Evolutionary conservation across 208 protist genomes (phyloP).

Genomic region (Leishmania lainsoni): DNA sequence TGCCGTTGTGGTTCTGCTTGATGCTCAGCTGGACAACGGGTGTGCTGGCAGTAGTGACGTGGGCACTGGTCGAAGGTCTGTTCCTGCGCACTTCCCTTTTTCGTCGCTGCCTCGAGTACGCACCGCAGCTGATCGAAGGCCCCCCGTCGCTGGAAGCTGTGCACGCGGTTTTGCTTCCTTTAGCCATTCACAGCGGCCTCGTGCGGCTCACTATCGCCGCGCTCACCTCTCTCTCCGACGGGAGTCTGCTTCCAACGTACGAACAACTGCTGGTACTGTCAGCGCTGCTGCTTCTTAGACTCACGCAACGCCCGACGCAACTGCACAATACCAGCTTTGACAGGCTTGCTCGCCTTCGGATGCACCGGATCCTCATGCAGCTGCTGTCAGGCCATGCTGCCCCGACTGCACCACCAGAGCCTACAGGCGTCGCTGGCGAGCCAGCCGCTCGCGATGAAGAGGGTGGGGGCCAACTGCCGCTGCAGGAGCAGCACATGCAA

Average conservation of each 20-base stretch:
- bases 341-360: background rate
- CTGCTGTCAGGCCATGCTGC: background rate
- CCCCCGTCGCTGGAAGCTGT: background rate
- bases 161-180: constrained; percentile 26
- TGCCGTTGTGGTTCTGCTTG: constrained; percentile 26
- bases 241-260: background rate
- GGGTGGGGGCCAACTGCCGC: background rate
- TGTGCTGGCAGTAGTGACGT: constrained; percentile 1
- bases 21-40: constrained; percentile 20
- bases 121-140: constrained; percentile 13
- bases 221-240: constrained; percentile 8
- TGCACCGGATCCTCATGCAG: background rate
- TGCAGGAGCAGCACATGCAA: background rate
- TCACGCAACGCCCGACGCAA: background rate
- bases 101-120: constrained; percentile 22
- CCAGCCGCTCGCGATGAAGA: background rate
- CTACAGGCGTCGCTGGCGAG: background rate
- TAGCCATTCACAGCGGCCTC: constrained; percentile 13
- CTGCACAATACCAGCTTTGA: background rate
- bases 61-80: constrained; percentile 9
- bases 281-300: background rate
- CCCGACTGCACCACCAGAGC: background rate
- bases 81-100: constrained; percentile 24
- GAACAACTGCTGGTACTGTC: background rate
- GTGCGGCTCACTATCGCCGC: constrained; percentile 14